These are phyloP conservation scores for Phyllostachys edulis DNA, from an alignment of 176 grass and related monocot genomes.

Conservation along the genomic window DNA sequence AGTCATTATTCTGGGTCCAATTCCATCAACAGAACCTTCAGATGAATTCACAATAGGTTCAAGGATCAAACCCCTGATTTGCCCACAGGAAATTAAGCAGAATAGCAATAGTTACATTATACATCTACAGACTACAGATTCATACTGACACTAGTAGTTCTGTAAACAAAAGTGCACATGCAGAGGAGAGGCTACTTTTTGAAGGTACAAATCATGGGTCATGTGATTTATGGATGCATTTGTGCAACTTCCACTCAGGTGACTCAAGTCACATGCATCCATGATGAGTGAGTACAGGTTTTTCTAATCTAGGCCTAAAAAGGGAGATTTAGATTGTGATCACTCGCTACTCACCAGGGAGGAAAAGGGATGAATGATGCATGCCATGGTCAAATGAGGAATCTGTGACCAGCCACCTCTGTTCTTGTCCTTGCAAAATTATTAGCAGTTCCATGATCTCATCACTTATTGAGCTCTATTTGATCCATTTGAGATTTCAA, in stretches of 20 bases:
- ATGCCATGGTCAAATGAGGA: conserved; percentile 34
- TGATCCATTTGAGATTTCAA: background rate
- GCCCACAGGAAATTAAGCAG: background rate
- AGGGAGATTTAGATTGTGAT: conserved; percentile 22
- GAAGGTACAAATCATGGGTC: background rate
- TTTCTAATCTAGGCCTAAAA: conserved; percentile 1
- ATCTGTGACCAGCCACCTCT: conserved; percentile 37
- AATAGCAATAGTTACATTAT: background rate
- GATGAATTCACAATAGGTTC: background rate
- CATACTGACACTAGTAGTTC: background rate
- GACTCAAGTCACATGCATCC: conserved; percentile 25
- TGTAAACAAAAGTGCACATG: conserved; percentile 16
- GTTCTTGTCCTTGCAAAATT: conserved; percentile 18
- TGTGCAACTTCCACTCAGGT: conserved; percentile 30
- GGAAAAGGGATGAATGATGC: background rate
- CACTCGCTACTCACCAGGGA: background rate
- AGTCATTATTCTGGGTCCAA: background rate
- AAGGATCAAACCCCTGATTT: background rate
- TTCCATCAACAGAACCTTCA: conserved; percentile 5
- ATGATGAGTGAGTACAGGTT: background rate
- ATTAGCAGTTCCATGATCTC: background rate
- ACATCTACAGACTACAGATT: background rate
- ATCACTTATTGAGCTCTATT: background rate
- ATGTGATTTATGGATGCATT: conserved; percentile 33
- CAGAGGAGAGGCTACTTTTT: conserved; percentile 15